phyloP scores from a whole-genome alignment of 2,329 filamentous ascomycete genomes.

The Tolypocladium ovalisporum region DNA sequence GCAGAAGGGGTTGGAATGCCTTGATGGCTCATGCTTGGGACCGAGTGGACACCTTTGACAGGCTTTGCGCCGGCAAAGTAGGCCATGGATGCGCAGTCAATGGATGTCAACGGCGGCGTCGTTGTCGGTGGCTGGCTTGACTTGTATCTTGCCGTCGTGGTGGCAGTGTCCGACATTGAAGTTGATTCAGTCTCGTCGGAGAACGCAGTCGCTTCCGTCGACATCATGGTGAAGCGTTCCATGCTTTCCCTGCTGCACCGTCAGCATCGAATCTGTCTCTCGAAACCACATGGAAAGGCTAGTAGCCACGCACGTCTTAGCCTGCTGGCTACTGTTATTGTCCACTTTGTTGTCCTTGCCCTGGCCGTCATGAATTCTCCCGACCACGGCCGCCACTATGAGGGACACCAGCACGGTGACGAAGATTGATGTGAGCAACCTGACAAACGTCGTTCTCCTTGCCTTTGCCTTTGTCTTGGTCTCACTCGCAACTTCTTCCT shows the following conservation, averaged over 20 bases:
- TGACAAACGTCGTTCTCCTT: conserved; percentile 8
- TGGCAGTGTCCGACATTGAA: not conserved
- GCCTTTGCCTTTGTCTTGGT: conserved; percentile 5
- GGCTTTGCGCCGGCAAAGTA: not conserved
- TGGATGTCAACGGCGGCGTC: not conserved
- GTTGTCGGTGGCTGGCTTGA: not conserved
- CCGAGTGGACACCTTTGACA: not conserved
- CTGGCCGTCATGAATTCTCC: conserved; percentile 7
- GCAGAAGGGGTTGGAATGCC: not conserved
- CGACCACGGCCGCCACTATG: conserved; percentile 13
- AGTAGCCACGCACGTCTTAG: not conserved
- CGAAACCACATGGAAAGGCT: no score
- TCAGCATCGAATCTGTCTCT: not conserved
- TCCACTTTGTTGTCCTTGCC: not conserved
- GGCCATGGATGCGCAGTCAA: conserved; percentile 1
- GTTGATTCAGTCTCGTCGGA: not conserved
- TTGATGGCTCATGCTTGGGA: not conserved
- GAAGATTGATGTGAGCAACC: conserved; percentile 12
- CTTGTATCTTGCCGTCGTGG: not conserved
- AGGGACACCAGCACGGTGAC: conserved; percentile 12
- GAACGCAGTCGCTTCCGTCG: not conserved
- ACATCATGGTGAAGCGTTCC: conserved; percentile 4
- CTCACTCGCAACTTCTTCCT: conserved; percentile 2
- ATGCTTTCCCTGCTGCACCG: not conserved
- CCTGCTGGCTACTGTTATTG: not conserved